These are phyloP conservation scores for Talaromyces marneffei DNA, from an alignment of 2,329 filamentous ascomycete species.

Conservation along the genomic window DNA sequence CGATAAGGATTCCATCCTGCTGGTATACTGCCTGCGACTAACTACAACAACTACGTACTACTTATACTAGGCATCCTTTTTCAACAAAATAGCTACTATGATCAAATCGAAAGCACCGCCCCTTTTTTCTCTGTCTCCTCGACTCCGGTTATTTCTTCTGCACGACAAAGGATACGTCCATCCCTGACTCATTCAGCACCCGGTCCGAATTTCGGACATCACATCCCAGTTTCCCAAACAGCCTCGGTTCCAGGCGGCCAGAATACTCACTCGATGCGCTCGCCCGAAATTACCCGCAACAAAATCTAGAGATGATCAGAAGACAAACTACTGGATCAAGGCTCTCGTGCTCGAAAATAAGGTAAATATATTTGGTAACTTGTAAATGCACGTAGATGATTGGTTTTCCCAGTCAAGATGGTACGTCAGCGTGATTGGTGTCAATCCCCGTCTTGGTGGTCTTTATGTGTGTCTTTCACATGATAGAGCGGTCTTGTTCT, in stretches of 20 bases:
- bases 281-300: conserved; percentile 12
- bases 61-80: neutral
- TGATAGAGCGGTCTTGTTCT: neutral
- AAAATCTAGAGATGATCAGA: neutral
- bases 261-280: neutral
- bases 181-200: neutral
- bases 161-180: neutral
- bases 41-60: neutral
- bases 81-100: neutral
- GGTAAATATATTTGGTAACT: neutral
- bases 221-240: neutral
- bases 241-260: conserved; percentile 9
- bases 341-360: neutral
- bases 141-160: neutral
- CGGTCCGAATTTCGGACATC: conserved; percentile 6
- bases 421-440: neutral
- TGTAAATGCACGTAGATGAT: neutral
- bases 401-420: neutral
- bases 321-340: neutral
- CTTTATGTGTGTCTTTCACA: neutral
- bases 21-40: too few relatives aligned
- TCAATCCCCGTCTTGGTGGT: neutral
- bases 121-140: neutral
- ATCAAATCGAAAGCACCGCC: neutral
- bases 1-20: conserved; percentile 6